These are phyloP conservation scores for Draba incana DNA, from an alignment of 345 rosid species.

Conservation along the genomic window DNA sequence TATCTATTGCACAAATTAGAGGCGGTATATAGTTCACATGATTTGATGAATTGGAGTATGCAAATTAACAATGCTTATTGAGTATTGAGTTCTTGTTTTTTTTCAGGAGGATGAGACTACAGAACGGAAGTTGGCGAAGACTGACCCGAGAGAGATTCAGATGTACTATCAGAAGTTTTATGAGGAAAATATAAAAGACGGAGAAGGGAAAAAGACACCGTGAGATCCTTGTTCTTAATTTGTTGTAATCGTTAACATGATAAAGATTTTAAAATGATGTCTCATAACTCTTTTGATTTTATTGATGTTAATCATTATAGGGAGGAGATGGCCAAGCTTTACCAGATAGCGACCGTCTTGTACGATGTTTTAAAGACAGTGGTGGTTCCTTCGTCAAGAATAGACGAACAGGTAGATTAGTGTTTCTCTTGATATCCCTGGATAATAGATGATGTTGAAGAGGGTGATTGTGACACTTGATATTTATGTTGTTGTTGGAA, in stretches of 20 bases:
- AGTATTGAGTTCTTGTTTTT: constrained; percentile 27
- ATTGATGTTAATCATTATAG: constrained; percentile 47
- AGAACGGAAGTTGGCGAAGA: constrained; percentile 44
- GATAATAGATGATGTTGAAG: constrained; percentile 26
- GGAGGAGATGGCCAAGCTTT: constrained; percentile 91
- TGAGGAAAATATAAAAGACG: constrained; percentile 57
- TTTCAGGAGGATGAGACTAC: constrained; percentile 70
- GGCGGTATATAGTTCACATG: constrained; percentile 51
- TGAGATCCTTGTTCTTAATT: constrained; percentile 48
- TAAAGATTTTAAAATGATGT: neutral
- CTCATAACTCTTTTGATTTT: constrained; percentile 28
- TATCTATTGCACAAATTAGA: constrained; percentile 79
- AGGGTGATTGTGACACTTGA: constrained; percentile 28
- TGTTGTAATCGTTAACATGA: neutral
- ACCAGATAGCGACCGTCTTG: constrained; percentile 85
- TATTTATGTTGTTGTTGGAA: constrained; percentile 28
- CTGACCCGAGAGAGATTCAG: constrained; percentile 72
- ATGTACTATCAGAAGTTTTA: constrained; percentile 70
- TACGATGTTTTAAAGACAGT: constrained; percentile 78
- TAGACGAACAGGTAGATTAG: constrained; percentile 63
- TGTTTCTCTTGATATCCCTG: constrained; percentile 16
- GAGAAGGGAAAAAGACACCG: constrained; percentile 69
- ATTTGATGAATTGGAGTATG: constrained; percentile 2
- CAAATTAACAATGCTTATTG: neutral
- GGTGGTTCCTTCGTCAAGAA: constrained; percentile 49